These are phyloP conservation scores for Tuber magnatum DNA, from an alignment of 495 filamentous ascomycete genomes.

Conservation along the genomic window DNA sequence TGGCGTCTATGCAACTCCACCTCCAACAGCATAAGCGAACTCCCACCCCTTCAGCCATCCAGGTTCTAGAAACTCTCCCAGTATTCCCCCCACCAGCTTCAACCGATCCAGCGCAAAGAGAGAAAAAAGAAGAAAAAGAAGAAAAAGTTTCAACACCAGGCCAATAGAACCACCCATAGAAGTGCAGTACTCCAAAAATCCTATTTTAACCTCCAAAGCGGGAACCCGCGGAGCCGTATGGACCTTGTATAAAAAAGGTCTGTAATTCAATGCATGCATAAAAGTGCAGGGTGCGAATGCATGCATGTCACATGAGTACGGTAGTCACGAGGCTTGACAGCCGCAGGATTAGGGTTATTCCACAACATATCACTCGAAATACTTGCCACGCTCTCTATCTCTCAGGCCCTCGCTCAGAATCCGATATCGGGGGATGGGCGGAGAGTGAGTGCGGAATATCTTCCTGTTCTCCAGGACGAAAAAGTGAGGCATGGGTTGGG, in stretches of 20 bases:
- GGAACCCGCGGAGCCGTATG: neutral
- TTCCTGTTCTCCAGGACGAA: neutral
- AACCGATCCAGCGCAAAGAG: neutral
- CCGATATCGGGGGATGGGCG: neutral
- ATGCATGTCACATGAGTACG: too few species aligned
- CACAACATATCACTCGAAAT: neutral
- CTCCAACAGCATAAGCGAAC: constrained; percentile 1
- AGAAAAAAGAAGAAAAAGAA: neutral
- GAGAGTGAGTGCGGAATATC: neutral
- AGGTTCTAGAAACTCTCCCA: neutral
- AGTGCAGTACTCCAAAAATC: neutral
- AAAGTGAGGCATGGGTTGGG: neutral
- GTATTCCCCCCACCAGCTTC: neutral
- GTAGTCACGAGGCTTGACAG: neutral
- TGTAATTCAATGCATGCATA: too few species aligned
- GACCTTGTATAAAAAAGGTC: neutral
- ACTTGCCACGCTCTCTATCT: neutral
- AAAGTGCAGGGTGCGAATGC: too few species aligned
- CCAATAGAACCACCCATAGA: neutral
- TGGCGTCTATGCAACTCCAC: constrained; percentile 6
- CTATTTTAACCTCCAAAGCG: constrained; percentile 1
- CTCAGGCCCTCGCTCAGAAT: neutral
- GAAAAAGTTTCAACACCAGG: neutral
- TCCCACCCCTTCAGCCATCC: neutral
- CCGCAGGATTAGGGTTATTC: neutral